Percentiles rank a stretch among this genome's conserved stretches.
Evolutionary conservation across 495 filamentous ascomycete genomes (phyloP).

Genomic region (Trichoderma gamsii): DNA sequence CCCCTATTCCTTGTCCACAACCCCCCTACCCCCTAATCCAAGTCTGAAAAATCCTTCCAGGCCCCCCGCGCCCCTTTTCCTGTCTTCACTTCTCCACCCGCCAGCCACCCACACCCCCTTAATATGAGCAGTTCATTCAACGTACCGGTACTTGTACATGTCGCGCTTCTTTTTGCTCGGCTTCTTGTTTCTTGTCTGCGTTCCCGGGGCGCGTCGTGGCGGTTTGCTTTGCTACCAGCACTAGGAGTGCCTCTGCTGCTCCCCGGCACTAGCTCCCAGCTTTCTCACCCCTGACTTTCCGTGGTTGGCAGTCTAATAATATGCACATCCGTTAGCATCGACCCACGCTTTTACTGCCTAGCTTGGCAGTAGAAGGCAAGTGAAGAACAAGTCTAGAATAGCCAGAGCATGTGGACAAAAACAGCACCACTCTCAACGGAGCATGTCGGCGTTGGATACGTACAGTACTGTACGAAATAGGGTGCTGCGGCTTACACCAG

Average conservation of each 20-base stretch:
- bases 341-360: not conserved
- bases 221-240: not conserved
- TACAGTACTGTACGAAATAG: too few species aligned
- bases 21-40: not conserved
- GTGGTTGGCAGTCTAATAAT: not conserved
- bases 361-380: not conserved
- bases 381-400: slow-evolving; percentile 7
- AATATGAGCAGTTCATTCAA: slow-evolving; percentile 11
- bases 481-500: not conserved
- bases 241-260: not conserved
- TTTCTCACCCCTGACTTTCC: not conserved
- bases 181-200: not conserved
- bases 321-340: not conserved
- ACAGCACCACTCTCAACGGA: slow-evolving; percentile 1
- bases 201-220: slow-evolving; percentile 7
- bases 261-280: not conserved
- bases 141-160: not conserved
- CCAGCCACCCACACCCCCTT: slow-evolving; percentile 10
- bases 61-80: slow-evolving; percentile 13
- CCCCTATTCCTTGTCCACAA: too few species aligned
- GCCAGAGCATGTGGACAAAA: not conserved
- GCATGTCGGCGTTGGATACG: not conserved
- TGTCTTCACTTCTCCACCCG: not conserved
- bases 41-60: not conserved
- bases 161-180: not conserved